Conservation (phyloP, 345 rosid species). For the Linum lewisii region DNA sequence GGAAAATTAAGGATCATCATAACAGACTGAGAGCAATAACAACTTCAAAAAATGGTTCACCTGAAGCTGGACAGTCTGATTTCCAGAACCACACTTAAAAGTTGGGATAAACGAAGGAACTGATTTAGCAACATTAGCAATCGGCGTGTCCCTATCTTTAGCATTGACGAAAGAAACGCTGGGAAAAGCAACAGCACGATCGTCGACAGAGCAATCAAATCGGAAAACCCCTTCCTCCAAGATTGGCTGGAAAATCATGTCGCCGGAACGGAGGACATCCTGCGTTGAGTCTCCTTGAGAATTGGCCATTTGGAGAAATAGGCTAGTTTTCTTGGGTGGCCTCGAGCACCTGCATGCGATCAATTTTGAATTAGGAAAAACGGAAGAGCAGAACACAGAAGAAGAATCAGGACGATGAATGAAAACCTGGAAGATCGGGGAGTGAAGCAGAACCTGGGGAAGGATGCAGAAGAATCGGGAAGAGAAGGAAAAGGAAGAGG, state of each 20-base stretch:
- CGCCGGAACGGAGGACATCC: conserved; percentile 22
- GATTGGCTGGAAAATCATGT: conserved; percentile 64
- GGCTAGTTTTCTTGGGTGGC: not conserved
- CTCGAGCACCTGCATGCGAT: not conserved
- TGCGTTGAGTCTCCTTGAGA: conserved; percentile 24
- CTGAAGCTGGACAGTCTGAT: conserved; percentile 64
- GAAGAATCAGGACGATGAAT: no score
- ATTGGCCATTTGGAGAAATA: conserved; percentile 29
- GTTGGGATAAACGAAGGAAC: conserved; percentile 51
- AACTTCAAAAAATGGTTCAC: conserved; percentile 17
- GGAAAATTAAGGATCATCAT: not conserved
- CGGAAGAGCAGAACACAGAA: not conserved
- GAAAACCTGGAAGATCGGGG: no score
- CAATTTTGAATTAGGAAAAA: not conserved
- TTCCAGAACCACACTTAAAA: conserved; percentile 30
- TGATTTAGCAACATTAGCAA: conserved; percentile 13
- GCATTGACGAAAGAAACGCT: conserved; percentile 54
- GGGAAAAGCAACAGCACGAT: conserved; percentile 51
- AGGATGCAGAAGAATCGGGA: not conserved
- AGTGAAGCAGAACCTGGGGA: not conserved
- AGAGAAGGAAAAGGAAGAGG: not conserved
- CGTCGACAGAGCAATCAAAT: conserved; percentile 52
- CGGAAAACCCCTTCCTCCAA: conserved; percentile 69
- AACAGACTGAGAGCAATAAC: not conserved
- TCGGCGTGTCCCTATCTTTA: conserved; percentile 45